Evolutionary conservation across 106 monocot species (phyloP).

Genomic region (Dendrobium nobile): DNA sequence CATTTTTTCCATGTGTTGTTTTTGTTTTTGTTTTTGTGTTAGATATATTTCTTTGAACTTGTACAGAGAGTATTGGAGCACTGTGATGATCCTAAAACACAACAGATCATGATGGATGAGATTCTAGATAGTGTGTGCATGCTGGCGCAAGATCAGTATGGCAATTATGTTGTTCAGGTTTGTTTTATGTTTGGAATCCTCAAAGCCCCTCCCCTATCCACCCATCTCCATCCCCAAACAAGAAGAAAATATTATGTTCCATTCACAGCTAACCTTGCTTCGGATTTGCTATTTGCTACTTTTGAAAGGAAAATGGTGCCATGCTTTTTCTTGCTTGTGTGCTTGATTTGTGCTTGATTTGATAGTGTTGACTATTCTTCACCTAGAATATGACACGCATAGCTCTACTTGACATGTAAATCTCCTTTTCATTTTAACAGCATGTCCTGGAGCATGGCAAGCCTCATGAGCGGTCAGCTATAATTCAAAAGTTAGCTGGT

Average conservation of each 20-base stretch:
- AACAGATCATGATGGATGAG: conserved; percentile 59
- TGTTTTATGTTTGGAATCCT: conserved; percentile 1
- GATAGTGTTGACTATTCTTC: not conserved
- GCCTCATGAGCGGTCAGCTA: conserved; percentile 43
- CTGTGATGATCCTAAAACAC: conserved; percentile 51
- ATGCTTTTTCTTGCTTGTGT: not conserved
- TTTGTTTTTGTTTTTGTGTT: not conserved
- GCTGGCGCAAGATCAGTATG: conserved; percentile 68
- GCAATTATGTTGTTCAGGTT: conserved; percentile 81
- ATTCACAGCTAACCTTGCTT: not conserved
- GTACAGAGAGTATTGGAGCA: conserved; percentile 68
- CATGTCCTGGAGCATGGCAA: conserved; percentile 62
- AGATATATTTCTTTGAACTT: not conserved
- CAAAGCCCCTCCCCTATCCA: not conserved
- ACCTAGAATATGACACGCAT: not conserved
- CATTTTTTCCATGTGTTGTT: not conserved
- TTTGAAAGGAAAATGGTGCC: not conserved
- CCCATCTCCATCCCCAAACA: not conserved
- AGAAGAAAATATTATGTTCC: not conserved
- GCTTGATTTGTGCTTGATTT: not conserved
- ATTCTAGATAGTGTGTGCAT: conserved; percentile 36
- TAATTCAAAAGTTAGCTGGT: conserved; percentile 48
- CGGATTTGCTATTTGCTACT: not conserved
- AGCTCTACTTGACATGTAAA: not conserved
- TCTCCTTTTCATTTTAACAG: conserved; percentile 17